A percentile compares a stretch with the other conserved stretches of the same genome.
Evolutionary conservation across 495 filamentous ascomycete genomes (phyloP).

Genomic region (Lepidopterella palustris): DNA sequence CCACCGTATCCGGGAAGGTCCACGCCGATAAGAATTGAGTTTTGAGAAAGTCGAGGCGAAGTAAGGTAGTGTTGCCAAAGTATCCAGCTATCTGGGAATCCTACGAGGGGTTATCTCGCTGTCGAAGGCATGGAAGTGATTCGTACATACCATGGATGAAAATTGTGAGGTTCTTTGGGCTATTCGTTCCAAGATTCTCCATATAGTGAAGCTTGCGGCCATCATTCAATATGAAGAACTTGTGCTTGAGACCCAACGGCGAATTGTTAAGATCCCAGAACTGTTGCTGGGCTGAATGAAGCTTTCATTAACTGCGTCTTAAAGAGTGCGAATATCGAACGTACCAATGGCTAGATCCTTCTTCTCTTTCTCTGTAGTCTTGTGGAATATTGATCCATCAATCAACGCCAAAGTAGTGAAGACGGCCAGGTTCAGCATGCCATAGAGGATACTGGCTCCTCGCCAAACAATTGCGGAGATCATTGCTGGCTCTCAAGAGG

Average conservation of each 20-base stretch:
- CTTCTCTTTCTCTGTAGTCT: constrained; percentile 13
- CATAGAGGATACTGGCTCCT: constrained; percentile 15
- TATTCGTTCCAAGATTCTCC: constrained; percentile 20
- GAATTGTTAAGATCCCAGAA: constrained; percentile 45
- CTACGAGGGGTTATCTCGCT: constrained; percentile 4
- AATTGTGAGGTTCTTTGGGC: constrained; percentile 42
- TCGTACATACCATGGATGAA: constrained; percentile 45
- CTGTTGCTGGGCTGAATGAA: constrained; percentile 24
- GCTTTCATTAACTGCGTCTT: not conserved
- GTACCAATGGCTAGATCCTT: constrained; percentile 18
- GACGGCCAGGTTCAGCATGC: constrained; percentile 10
- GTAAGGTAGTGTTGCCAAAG: constrained; percentile 44
- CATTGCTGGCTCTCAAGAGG: not conserved
- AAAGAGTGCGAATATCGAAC: constrained; percentile 4
- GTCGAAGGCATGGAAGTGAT: not conserved
- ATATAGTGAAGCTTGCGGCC: constrained; percentile 51
- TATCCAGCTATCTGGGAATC: constrained; percentile 53
- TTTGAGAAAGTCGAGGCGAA: constrained; percentile 33
- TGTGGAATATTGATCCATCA: constrained; percentile 12
- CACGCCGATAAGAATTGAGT: constrained; percentile 44
- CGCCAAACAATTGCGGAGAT: constrained; percentile 4
- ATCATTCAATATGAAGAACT: constrained; percentile 42
- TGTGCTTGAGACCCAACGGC: constrained; percentile 41
- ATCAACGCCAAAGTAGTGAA: constrained; percentile 1
- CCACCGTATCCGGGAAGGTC: constrained; percentile 54